phyloP scores from a whole-genome alignment of 352 stramenopile genomes.

The Globisporangium nunn region DNA sequence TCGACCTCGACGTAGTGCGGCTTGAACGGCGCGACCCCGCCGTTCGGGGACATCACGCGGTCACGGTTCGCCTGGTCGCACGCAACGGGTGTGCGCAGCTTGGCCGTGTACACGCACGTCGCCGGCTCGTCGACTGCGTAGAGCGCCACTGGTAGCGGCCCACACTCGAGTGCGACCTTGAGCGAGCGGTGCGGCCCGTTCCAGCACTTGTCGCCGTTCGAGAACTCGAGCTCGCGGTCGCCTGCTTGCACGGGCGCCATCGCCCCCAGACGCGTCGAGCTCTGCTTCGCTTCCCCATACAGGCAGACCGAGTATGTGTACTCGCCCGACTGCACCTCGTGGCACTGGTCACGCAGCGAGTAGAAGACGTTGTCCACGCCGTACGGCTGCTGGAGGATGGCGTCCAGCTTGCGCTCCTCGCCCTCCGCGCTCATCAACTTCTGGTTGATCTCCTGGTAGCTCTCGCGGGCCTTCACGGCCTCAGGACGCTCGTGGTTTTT shows the following conservation, averaged over 20 bases:
- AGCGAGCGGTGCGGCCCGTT: conserved; percentile 81
- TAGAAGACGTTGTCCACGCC: conserved; percentile 59
- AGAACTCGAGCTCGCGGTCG: conserved; percentile 37
- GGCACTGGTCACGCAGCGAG: conserved; percentile 60
- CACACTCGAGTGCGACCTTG: conserved; percentile 68
- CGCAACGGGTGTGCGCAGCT: conserved; percentile 68
- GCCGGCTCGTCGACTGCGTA: conserved; percentile 74
- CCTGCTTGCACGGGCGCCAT: conserved; percentile 36
- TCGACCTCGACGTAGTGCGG: conserved; percentile 65
- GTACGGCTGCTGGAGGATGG: conserved; percentile 45
- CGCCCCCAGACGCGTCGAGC: conserved; percentile 61
- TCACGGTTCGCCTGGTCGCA: conserved; percentile 39
- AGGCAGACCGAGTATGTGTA: conserved; percentile 88
- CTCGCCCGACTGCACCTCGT: conserved; percentile 52
- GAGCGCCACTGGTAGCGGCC: conserved; percentile 48
- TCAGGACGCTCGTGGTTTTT: conserved; percentile 37
- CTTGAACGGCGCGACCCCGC: conserved; percentile 14
- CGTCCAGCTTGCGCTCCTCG: conserved; percentile 26
- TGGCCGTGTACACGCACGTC: conserved; percentile 82
- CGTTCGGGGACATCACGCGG: conserved; percentile 25
- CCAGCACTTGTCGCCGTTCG: conserved; percentile 77
- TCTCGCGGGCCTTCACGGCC: conserved; percentile 36
- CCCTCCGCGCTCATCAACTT: conserved; percentile 30
- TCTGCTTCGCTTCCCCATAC: conserved; percentile 79
- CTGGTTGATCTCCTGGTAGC: conserved; percentile 29